phyloP scores from a whole-genome alignment of 1,284 basidiomycete species.

The Ganoderma multipileum region DNA sequence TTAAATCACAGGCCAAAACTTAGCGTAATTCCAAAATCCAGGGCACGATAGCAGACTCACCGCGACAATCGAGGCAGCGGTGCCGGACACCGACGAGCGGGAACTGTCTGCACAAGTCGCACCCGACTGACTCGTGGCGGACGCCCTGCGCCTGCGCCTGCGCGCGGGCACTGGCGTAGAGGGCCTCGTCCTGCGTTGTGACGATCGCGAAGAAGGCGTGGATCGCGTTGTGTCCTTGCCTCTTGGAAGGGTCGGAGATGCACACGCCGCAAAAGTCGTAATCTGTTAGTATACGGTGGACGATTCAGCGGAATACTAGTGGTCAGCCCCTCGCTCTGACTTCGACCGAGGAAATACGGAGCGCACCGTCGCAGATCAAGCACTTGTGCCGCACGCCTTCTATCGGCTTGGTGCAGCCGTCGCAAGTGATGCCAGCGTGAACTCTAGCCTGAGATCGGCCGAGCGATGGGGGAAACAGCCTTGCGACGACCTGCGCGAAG shows the following conservation, averaged over 20 bases:
- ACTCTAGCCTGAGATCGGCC: conserved; percentile 11
- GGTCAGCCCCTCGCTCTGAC: too few species aligned
- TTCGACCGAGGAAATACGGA: neutral
- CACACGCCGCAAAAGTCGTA: conserved; percentile 76
- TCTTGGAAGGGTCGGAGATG: conserved; percentile 38
- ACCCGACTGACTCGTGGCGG: conserved; percentile 41
- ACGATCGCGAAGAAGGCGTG: conserved; percentile 74
- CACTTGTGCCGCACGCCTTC: conserved; percentile 74
- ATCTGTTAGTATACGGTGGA: conserved; percentile 22
- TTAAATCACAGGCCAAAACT: neutral
- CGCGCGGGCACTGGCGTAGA: conserved; percentile 34
- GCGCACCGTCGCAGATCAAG: conserved; percentile 67
- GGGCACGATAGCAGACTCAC: conserved; percentile 14
- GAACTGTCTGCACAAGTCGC: conserved; percentile 70
- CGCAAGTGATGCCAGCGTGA: conserved; percentile 59
- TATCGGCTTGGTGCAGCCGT: conserved; percentile 57
- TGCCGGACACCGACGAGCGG: conserved; percentile 56
- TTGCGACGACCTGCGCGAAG: conserved; percentile 16
- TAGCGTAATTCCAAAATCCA: neutral
- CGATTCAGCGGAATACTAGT: neutral
- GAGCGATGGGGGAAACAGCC: neutral
- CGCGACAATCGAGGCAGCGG: conserved; percentile 72
- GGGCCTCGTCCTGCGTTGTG: conserved; percentile 48
- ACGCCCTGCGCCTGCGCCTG: neutral
- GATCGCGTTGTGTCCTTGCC: conserved; percentile 18